A percentile compares a stretch with the other conserved stretches of the same genome.
Conservation (phyloP, 2,329 filamentous ascomycete genomes). For the Ophidiomyces ophidiicola region DNA sequence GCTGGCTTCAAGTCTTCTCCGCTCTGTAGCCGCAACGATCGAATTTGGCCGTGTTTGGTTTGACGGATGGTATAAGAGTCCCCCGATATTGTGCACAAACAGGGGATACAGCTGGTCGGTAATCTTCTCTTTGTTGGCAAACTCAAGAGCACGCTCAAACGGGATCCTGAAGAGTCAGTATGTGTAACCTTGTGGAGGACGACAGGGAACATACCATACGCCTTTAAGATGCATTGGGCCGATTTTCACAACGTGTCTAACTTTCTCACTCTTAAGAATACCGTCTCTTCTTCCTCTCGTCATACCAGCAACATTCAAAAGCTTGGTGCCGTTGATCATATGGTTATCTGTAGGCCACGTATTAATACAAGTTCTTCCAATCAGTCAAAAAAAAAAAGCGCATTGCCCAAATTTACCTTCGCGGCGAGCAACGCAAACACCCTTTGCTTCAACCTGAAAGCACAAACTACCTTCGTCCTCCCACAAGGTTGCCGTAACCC, state of each 20-base stretch:
- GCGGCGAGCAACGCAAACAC: slow-evolving; percentile 85
- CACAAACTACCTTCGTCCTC: slow-evolving; percentile 96
- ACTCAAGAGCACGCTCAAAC: slow-evolving; percentile 92
- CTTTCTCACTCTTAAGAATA: slow-evolving; percentile 95
- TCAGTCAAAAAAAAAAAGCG: not conserved
- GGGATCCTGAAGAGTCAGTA: slow-evolving; percentile 59
- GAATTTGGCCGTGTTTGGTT: slow-evolving; percentile 73
- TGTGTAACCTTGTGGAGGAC: not conserved
- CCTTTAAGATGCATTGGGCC: slow-evolving; percentile 98
- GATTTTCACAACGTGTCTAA: slow-evolving; percentile 94
- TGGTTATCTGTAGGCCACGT: slow-evolving; percentile 61
- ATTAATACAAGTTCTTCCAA: slow-evolving; percentile 4
- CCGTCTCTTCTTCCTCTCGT: slow-evolving; percentile 88
- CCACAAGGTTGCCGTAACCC: slow-evolving; percentile 93
- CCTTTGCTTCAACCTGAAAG: slow-evolving; percentile 93
- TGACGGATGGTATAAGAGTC: slow-evolving; percentile 75
- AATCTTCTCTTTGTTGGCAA: slow-evolving; percentile 99
- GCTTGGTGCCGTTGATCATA: slow-evolving; percentile 98
- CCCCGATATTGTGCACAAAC: slow-evolving; percentile 94
- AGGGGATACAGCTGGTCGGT: slow-evolving; percentile 89
- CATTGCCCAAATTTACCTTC: slow-evolving; percentile 57
- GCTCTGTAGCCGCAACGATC: slow-evolving; percentile 72
- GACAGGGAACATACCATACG: slow-evolving; percentile 57
- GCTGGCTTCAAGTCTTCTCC: slow-evolving; percentile 57
- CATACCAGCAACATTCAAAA: slow-evolving; percentile 96